Evolutionary conservation across 257 asterid genomes (phyloP).

Genomic region (Ligustrum vulgare): DNA sequence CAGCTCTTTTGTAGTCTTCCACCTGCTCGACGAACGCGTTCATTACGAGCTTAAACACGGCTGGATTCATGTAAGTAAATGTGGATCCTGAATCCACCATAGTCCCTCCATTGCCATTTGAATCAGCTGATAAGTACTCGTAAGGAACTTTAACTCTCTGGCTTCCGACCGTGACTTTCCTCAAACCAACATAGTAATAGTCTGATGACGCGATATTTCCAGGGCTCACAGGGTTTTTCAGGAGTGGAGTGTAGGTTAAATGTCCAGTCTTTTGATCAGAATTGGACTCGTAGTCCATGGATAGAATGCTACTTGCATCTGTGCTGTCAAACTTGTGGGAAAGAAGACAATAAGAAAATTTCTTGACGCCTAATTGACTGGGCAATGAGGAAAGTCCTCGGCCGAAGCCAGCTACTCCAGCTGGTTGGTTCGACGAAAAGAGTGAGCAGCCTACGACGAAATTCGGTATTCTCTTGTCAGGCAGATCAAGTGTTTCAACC

Average conservation of each 20-base stretch:
- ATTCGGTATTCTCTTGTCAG: slow-evolving; percentile 33
- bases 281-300: slow-evolving; percentile 46
- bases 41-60: slow-evolving; percentile 36
- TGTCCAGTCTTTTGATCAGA: slow-evolving; percentile 36
- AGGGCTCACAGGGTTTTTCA: slow-evolving; percentile 39
- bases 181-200: slow-evolving; percentile 64
- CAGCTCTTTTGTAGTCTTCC: slow-evolving; percentile 45
- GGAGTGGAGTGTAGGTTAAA: slow-evolving; percentile 52
- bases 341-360: slow-evolving; percentile 71
- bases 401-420: slow-evolving; percentile 87
- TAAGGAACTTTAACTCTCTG: slow-evolving; percentile 46
- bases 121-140: slow-evolving; percentile 43
- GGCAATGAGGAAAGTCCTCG: slow-evolving; percentile 71
- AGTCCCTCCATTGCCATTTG: slow-evolving; percentile 73
- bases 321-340: slow-evolving; percentile 66
- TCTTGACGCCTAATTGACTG: slow-evolving; percentile 65
- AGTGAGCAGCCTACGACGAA: slow-evolving; percentile 82
- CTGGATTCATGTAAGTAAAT: slow-evolving; percentile 53
- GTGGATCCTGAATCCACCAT: slow-evolving; percentile 90
- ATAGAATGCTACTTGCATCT: slow-evolving; percentile 41
- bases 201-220: slow-evolving; percentile 36
- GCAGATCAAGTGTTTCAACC: slow-evolving; percentile 57
- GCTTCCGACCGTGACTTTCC: slow-evolving; percentile 66
- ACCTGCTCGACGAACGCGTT: slow-evolving; percentile 51
- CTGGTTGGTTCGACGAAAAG: slow-evolving; percentile 66